Evolutionary conservation across 345 rosid species (phyloP).

Genomic region (Eucalyptus viminalis): DNA sequence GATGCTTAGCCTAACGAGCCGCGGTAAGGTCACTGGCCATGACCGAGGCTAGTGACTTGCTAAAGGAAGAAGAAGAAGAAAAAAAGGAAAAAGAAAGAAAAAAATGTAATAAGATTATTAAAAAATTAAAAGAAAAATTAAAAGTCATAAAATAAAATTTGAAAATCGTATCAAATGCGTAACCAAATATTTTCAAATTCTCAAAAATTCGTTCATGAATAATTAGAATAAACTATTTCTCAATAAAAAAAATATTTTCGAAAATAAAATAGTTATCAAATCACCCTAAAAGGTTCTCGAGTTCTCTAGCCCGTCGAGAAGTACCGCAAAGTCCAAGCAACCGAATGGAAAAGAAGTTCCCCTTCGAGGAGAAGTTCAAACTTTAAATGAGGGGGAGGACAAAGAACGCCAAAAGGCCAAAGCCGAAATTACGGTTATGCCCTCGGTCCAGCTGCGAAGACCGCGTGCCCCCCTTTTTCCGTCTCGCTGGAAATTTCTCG

Average conservation of each 20-base stretch:
- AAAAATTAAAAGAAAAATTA: no score
- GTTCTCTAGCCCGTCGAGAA: rapidly evolving
- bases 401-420: rapidly evolving
- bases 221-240: no score
- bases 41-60: rapidly evolving
- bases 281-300: neutral
- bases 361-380: neutral
- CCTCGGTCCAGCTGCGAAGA: neutral
- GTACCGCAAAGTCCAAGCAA: neutral
- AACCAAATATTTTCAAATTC: no score
- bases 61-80: no score
- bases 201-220: no score
- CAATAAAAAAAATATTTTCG: no score
- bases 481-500: neutral
- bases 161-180: rapidly evolving
- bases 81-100: no score
- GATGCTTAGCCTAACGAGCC: rapidly evolving
- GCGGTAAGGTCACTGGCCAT: rapidly evolving
- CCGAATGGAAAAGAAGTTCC: neutral
- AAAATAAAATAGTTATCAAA: no score
- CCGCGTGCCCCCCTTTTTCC: neutral
- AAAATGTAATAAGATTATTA: no score
- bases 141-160: no score
- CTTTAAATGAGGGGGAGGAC: neutral
- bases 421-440: neutral